Percentiles rank a stretch among this genome's conserved stretches.
Conservation (phyloP, 192 early-diverging fungal genomes). For the Thamnidium elegans region DNA sequence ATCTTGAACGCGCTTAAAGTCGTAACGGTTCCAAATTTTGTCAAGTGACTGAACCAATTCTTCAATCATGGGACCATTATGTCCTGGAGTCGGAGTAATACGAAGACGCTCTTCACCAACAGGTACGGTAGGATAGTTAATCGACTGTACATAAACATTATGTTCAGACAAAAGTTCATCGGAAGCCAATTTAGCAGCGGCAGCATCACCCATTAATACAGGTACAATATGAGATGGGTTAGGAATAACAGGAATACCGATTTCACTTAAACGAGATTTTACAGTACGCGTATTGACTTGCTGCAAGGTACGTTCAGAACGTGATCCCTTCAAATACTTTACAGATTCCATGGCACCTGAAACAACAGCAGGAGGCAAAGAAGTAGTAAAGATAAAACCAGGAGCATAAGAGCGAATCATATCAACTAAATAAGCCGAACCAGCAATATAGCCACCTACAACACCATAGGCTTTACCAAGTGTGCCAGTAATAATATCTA, state of each 20-base stretch:
- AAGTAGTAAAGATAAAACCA: conserved; percentile 99
- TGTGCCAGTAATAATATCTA: conserved; percentile 95
- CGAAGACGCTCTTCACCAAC: conserved; percentile 95
- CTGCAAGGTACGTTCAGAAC: conserved; percentile 84
- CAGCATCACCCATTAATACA: conserved; percentile 95
- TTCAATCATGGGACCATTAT: conserved; percentile 77
- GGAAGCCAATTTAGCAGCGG: conserved; percentile 86
- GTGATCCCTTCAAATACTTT: conserved; percentile 84
- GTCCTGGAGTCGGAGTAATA: conserved; percentile 97
- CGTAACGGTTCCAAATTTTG: conserved; percentile 84
- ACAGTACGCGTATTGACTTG: conserved; percentile 89
- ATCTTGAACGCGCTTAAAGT: conserved; percentile 79
- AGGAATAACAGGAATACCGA: conserved; percentile 94
- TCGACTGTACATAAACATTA: conserved; percentile 96
- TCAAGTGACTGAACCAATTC: conserved; percentile 80
- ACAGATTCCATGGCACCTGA: conserved; percentile 91
- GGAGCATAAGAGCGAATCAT: conserved; percentile 97
- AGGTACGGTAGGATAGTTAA: conserved; percentile 98
- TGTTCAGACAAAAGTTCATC: conserved; percentile 89
- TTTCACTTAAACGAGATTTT: conserved; percentile 73
- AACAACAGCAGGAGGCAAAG: conserved; percentile 89
- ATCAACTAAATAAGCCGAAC: conserved; percentile 82
- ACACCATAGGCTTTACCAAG: conserved; percentile 97
- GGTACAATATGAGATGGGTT: conserved; percentile 99
- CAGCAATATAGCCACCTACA: conserved; percentile 96